These are phyloP conservation scores for Dentipellis sp. DNA, from an alignment of 768 basidiomycete species.

Conservation along the genomic window DNA sequence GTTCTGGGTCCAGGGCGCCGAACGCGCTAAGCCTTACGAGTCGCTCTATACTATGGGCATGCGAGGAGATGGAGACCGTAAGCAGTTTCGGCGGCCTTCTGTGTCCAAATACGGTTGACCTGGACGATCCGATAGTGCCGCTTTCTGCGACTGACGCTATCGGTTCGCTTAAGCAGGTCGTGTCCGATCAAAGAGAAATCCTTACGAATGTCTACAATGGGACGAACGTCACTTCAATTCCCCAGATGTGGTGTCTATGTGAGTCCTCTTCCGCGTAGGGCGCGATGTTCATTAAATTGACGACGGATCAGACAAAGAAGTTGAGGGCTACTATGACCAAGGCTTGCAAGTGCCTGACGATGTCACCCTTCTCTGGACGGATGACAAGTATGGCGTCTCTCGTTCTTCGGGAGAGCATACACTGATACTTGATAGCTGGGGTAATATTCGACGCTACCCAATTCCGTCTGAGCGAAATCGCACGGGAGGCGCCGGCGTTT, in stretches of 20 bases:
- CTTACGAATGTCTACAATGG: constrained; percentile 41
- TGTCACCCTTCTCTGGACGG: constrained; percentile 57
- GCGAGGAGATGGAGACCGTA: constrained; percentile 42
- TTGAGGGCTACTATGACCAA: constrained; percentile 56
- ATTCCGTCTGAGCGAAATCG: constrained; percentile 43
- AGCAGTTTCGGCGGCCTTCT: constrained; percentile 1
- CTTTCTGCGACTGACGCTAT: constrained; percentile 37
- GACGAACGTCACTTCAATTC: constrained; percentile 38
- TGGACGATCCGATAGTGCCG: constrained; percentile 28
- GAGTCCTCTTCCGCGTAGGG: constrained; percentile 10
- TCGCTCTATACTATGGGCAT: constrained; percentile 64
- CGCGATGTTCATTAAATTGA: neutral
- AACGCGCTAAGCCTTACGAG: constrained; percentile 51
- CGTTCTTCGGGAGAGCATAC: neutral
- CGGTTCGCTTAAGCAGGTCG: constrained; percentile 42
- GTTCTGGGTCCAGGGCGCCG: constrained; percentile 53
- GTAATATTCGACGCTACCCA: constrained; percentile 59
- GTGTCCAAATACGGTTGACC: too few relatives aligned
- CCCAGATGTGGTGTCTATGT: constrained; percentile 62
- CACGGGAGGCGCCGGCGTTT: constrained; percentile 61
- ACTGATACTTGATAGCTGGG: constrained; percentile 36
- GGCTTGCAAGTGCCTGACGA: constrained; percentile 56
- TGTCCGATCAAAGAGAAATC: constrained; percentile 51
- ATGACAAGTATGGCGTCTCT: constrained; percentile 45
- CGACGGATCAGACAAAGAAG: constrained; percentile 37